Evolutionary conservation across 495 filamentous ascomycete genomes (phyloP).

Genomic region (Neurospora pannonica): DNA sequence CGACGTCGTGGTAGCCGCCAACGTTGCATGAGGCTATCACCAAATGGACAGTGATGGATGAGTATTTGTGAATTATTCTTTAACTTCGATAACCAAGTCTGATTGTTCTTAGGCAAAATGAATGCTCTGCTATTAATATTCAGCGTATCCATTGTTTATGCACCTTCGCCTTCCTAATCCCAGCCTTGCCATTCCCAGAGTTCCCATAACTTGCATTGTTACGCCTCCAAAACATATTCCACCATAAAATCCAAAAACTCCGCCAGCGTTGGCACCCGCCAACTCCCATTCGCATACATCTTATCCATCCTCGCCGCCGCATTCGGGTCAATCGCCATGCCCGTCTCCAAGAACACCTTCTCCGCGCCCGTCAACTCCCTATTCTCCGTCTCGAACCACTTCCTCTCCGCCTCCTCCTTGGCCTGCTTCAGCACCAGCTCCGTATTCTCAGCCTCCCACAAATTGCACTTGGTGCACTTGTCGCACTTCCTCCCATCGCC

Average conservation of each 20-base stretch:
- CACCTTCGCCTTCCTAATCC: not conserved
- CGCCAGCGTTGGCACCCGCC: constrained; percentile 28
- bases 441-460: constrained; percentile 82
- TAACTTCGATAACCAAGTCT: not conserved
- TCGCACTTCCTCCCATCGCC: constrained; percentile 56
- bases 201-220: constrained; percentile 9
- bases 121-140: not conserved
- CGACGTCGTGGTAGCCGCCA: not conserved
- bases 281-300: constrained; percentile 13
- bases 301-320: constrained; percentile 16
- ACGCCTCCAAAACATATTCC: constrained; percentile 26
- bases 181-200: not conserved
- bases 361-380: constrained; percentile 38
- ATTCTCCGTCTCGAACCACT: constrained; percentile 66
- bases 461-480: constrained; percentile 79
- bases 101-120: not conserved
- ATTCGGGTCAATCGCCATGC: constrained; percentile 18
- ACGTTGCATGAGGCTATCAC: not conserved
- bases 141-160: not conserved
- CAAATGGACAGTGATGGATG: not conserved
- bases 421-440: constrained; percentile 66
- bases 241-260: constrained; percentile 38
- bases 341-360: constrained; percentile 36
- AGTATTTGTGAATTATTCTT: not conserved
- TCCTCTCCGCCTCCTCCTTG: constrained; percentile 67